Percentiles rank a stretch among this genome's conserved stretches.
Conservation (phyloP, 2,329 filamentous ascomycete genomes). For the Cladobotryum mycophilum region DNA sequence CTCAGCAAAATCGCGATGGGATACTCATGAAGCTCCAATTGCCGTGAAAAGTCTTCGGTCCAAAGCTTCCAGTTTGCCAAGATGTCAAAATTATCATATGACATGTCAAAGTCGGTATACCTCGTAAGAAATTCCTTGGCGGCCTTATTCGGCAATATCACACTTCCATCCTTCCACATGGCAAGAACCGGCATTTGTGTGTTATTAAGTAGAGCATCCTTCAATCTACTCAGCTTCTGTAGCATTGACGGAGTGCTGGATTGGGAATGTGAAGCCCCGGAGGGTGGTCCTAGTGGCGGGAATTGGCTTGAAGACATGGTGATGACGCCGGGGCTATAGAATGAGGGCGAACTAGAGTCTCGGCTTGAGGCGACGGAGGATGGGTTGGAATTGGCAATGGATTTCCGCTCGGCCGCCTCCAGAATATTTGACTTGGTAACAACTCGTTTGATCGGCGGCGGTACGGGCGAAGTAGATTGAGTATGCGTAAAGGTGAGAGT, state of each 20-base stretch:
- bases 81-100: conserved; percentile 48
- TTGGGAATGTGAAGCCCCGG: conserved; percentile 44
- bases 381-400: conserved; percentile 38
- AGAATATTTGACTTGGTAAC: conserved; percentile 34
- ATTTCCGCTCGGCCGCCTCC: conserved; percentile 41
- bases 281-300: conserved; percentile 61
- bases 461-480: conserved; percentile 31
- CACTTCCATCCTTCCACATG: conserved; percentile 75
- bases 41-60: conserved; percentile 58
- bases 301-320: conserved; percentile 54
- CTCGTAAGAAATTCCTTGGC: conserved; percentile 46
- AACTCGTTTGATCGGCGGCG: conserved; percentile 30
- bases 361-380: conserved; percentile 43
- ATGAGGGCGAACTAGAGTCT: conserved; percentile 41
- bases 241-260: conserved; percentile 58
- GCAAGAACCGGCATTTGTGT: conserved; percentile 69
- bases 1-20: conserved; percentile 60
- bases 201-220: conserved; percentile 70
- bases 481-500: conserved; percentile 69
- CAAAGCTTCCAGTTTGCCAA: conserved; percentile 56
- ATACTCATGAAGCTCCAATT: conserved; percentile 53
- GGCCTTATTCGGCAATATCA: conserved; percentile 67
- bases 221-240: conserved; percentile 68
- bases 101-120: conserved; percentile 33
- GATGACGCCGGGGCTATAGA: conserved; percentile 46